These are phyloP conservation scores for Manihot esculenta DNA, from an alignment of 441 rosid species.

Conservation along the genomic window DNA sequence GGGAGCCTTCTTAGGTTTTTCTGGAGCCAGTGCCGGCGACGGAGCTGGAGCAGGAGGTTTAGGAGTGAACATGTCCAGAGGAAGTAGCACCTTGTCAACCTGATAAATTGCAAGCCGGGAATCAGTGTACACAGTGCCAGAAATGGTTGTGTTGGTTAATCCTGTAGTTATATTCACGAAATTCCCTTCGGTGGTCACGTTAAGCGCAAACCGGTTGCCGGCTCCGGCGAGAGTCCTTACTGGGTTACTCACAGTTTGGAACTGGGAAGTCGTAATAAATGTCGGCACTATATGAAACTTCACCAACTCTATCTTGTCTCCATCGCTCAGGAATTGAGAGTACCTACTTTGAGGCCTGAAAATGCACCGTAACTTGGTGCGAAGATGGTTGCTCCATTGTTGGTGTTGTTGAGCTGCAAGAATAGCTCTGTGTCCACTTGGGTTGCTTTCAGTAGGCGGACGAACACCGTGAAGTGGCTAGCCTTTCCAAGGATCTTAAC, in stretches of 20 bases:
- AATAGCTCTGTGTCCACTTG: conserved; percentile 18
- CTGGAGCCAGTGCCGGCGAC: conserved; percentile 36
- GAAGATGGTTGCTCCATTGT: conserved; percentile 24
- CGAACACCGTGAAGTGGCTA: conserved; percentile 17
- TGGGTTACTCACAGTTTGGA: conserved; percentile 81
- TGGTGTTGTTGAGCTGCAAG: conserved; percentile 22
- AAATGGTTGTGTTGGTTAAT: conserved; percentile 17
- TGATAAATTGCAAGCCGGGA: conserved; percentile 21
- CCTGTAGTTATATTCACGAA: conserved; percentile 23
- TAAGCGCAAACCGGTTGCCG: conserved; percentile 19
- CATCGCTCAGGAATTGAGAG: conserved; percentile 20
- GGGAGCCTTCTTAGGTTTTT: conserved; percentile 29
- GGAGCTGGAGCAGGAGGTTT: conserved; percentile 21
- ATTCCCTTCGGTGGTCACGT: conserved; percentile 20
- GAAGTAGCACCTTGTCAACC: conserved; percentile 17
- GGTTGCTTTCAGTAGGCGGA: conserved; percentile 19
- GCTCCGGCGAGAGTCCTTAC: conserved; percentile 71
- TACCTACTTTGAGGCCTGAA: conserved; percentile 19
- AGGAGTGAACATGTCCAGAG: conserved; percentile 20
- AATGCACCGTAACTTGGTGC: conserved; percentile 20
- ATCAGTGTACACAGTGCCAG: conserved; percentile 20
- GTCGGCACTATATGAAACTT: conserved; percentile 61
- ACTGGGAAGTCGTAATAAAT: conserved; percentile 51
- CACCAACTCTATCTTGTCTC: conserved; percentile 20
- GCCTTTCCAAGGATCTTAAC: conserved; percentile 19